A percentile compares a stretch with the other conserved stretches of the same genome.
Conservation (phyloP, 352 stramenopile species). For the Phytophthora crassamura region DNA sequence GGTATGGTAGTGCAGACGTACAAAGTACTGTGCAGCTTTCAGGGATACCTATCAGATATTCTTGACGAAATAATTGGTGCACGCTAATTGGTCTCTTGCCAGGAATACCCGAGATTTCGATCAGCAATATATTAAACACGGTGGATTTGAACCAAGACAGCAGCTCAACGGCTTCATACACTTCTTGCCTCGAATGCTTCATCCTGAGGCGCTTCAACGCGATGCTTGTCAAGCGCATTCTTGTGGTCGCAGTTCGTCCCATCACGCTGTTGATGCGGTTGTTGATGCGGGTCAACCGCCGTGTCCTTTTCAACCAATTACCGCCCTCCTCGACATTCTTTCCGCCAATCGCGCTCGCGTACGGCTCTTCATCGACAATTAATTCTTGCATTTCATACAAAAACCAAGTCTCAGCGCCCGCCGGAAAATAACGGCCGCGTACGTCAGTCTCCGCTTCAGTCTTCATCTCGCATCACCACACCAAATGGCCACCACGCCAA, state of each 20-base stretch:
- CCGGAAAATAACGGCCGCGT: conserved; percentile 6
- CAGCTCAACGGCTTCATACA: no score
- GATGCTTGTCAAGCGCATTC: no score
- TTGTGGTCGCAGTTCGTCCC: conserved; percentile 11
- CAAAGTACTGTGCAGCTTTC: no score
- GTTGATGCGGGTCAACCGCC: background rate
- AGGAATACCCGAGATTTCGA: no score
- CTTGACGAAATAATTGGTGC: no score
- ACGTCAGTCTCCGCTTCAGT: conserved; percentile 11
- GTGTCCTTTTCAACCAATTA: conserved; percentile 18
- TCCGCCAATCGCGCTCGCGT: conserved; percentile 17
- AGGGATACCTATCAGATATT: no score
- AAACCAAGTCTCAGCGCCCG: background rate
- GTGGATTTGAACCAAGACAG: no score
- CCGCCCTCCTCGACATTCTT: background rate
- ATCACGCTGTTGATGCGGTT: conserved; percentile 18
- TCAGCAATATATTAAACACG: no score
- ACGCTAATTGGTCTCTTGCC: no score
- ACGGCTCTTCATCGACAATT: conserved; percentile 10
- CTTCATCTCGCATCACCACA: conserved; percentile 1
- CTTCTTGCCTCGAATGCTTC: no score
- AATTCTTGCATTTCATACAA: conserved; percentile 8
- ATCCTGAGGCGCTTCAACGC: no score
- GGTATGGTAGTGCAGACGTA: no score
- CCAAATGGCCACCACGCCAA: conserved; percentile 1